Base-by-base conservation (phyloP, 306 rosid species). In the Comarum palustre region DNA sequence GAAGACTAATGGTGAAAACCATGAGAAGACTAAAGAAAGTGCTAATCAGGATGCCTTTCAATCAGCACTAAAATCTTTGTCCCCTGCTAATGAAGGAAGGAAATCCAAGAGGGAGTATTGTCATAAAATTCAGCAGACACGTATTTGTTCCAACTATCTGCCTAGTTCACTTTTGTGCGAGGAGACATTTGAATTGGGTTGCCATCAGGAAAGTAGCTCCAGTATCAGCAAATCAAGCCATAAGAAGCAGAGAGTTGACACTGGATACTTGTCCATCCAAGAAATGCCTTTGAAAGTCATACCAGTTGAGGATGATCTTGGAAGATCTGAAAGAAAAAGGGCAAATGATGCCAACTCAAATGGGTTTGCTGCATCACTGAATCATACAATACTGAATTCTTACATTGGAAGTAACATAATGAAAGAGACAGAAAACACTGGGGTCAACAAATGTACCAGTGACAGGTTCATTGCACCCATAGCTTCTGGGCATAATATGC, bases 221-320 rank as follows among this genome's bases (percentile, higher is more conserved):
- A 60, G 58, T 80, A 68, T 61, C 57, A 66, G 67, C 82, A 34
- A 34, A 54, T 78, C 77, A 81, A 69, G 76, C 27, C 78, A 27
- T 50, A 89, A 84, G 75, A 90, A 77, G 79, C 79, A 69, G 79
- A 89, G 75, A 83, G 65, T 77, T 71, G 78, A 81, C 72, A 71
- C 78, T 63, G 80, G 57, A 66, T 43, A 42, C 69, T 59, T 78
- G 83, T 80, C 85, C 55, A 66, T 78, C 68, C n/a, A 17, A 41
- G 72, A 74, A 45, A 80, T 60, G 71, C 69, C 84, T 62, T 70
- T 78, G 72, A 19, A 69, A 24, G 59, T 73, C 66, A 73, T n/a
- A 62, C 73, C 74, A 41, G 61, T 79, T 25, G 75, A 83, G 67
- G 77, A 79, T 52, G 46, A 19, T 50, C 68, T 78, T 9, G 72